Conservation (phyloP, 768 basidiomycete genomes). For the Austroboletus eburneus region DNA sequence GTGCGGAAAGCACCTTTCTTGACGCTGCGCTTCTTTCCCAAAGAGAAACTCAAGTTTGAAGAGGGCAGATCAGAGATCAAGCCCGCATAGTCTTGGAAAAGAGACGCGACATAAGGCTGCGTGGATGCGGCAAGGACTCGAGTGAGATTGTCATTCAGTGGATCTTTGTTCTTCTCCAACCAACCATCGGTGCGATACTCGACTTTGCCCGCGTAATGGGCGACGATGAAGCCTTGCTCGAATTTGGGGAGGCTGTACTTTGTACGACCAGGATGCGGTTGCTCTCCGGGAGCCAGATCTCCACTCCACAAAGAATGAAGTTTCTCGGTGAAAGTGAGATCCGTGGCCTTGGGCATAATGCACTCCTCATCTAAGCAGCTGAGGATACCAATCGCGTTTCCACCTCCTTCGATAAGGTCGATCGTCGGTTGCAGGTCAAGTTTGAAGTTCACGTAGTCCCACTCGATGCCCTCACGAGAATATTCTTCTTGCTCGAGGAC, state of each 20-base stretch:
- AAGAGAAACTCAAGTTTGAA: conserved; percentile 35
- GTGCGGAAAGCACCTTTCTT: conserved; percentile 98
- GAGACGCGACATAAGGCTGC: conserved; percentile 72
- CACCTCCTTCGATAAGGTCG: conserved; percentile 88
- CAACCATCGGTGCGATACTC: conserved; percentile 95
- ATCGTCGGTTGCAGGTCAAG: conserved; percentile 97
- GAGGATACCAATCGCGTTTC: conserved; percentile 75
- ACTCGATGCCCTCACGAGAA: conserved; percentile 90
- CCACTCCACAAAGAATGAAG: conserved; percentile 71
- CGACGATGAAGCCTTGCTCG: conserved; percentile 90
- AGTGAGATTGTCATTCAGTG: conserved; percentile 92
- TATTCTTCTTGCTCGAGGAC: conserved; percentile 99
- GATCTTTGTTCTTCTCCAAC: conserved; percentile 99
- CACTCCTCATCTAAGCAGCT: conserved; percentile 96
- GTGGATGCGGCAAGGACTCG: conserved; percentile 80
- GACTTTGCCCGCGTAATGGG: conserved; percentile 95
- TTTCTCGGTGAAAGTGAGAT: conserved; percentile 92
- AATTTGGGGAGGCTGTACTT: conserved; percentile 89
- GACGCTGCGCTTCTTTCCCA: conserved; percentile 64
- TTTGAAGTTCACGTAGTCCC: conserved; percentile 98
- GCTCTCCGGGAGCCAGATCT: conserved; percentile 39
- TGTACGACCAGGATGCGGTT: conserved; percentile 65
- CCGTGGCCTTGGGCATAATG: conserved; percentile 99
- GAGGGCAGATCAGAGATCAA: conserved; percentile 28
- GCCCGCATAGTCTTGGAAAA: conserved; percentile 82